A percentile compares a stretch with the other conserved stretches of the same genome.
Evolutionary conservation across 257 asterid species (phyloP).

Genomic region (Jacaranda copaia): DNA sequence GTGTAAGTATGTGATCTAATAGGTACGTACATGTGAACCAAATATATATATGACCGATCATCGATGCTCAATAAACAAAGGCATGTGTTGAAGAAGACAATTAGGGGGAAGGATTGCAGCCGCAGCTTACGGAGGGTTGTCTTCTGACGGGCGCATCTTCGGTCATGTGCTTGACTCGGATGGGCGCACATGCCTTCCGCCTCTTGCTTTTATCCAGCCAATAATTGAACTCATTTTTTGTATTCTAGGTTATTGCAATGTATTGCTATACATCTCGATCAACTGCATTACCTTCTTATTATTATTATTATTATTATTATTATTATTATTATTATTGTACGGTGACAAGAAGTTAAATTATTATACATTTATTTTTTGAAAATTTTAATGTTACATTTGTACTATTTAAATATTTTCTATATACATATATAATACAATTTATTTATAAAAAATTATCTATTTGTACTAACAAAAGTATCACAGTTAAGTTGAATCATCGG

Average conservation of each 20-base stretch:
- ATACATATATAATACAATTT: too few species aligned
- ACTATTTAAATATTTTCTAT: too few species aligned
- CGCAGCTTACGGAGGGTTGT: constrained; percentile 37
- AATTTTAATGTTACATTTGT: neutral
- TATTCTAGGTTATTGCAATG: neutral
- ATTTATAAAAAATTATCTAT: too few species aligned
- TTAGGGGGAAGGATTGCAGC: constrained; percentile 31
- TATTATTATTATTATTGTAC: too few species aligned
- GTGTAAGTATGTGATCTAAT: neutral
- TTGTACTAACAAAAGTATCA: too few species aligned
- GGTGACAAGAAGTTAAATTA: too few species aligned
- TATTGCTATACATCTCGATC: neutral
- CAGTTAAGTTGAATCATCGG: too few species aligned
- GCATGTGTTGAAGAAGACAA: constrained; percentile 40
- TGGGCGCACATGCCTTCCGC: constrained; percentile 45
- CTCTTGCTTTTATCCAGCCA: constrained; percentile 20
- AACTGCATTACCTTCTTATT: too few species aligned
- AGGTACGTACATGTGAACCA: neutral
- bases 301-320: too few species aligned
- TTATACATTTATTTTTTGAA: neutral
- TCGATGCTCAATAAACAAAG: neutral
- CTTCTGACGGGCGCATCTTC: neutral
- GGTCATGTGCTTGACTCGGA: constrained; percentile 29
- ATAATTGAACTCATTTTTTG: constrained; percentile 35
- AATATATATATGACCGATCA: neutral